These are phyloP conservation scores for Hevea brasiliensis DNA, from an alignment of 345 rosid species.

Conservation along the genomic window DNA sequence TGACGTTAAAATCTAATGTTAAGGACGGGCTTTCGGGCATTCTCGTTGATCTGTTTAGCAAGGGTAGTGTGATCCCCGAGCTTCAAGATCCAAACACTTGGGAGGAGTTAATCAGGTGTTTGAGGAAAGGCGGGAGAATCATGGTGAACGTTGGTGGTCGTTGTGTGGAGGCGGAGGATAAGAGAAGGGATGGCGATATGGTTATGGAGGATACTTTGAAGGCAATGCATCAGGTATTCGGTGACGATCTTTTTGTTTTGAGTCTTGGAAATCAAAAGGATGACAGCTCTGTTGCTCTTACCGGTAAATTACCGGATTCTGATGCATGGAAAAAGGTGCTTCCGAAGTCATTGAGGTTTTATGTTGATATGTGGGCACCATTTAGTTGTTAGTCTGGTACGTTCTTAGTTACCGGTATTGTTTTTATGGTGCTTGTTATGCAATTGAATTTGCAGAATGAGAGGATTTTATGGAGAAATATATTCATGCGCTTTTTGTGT, in stretches of 20 bases:
- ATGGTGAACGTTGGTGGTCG: slow-evolving; percentile 70
- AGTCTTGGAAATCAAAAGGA: slow-evolving; percentile 52
- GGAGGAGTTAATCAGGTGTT: slow-evolving; percentile 50
- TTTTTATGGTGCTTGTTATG: too few relatives aligned
- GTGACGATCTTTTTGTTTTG: slow-evolving; percentile 49
- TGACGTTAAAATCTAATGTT: slow-evolving; percentile 41
- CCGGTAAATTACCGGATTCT: slow-evolving; percentile 61
- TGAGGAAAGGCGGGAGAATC: slow-evolving; percentile 69
- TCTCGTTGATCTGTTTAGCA: slow-evolving; percentile 65
- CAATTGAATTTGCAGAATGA: not conserved
- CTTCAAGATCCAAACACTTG: slow-evolving; percentile 80
- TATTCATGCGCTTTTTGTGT: not conserved
- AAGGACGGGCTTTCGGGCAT: slow-evolving; percentile 61
- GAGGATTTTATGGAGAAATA: not conserved
- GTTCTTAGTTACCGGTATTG: not conserved
- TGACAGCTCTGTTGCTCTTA: slow-evolving; percentile 71
- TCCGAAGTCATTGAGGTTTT: slow-evolving; percentile 44
- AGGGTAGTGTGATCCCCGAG: slow-evolving; percentile 74
- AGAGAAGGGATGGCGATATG: slow-evolving; percentile 55
- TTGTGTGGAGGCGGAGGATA: slow-evolving; percentile 74
- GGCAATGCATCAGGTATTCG: slow-evolving; percentile 63
- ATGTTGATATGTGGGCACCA: slow-evolving; percentile 69
- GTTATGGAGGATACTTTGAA: slow-evolving; percentile 71
- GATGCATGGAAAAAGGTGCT: slow-evolving; percentile 60
- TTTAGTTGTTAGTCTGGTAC: slow-evolving; percentile 25